Conservation (phyloP, 2,329 filamentous ascomycete species). For the Ceratocystis variospora region DNA sequence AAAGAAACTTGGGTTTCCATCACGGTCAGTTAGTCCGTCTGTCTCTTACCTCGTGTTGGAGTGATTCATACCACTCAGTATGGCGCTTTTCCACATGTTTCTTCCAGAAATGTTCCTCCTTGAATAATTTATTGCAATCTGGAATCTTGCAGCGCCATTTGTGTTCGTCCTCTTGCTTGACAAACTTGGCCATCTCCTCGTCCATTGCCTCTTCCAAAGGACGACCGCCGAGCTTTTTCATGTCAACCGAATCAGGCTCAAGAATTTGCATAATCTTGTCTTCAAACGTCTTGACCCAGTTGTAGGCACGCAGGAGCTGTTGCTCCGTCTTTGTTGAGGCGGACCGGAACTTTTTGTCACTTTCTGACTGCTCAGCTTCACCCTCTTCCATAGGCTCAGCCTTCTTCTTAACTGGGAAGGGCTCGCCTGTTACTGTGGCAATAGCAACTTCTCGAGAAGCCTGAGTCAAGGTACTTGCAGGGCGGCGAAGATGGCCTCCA, state of each 20-base stretch:
- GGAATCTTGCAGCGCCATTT: slow-evolving; percentile 96
- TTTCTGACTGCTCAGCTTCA: slow-evolving; percentile 32
- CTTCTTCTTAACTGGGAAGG: slow-evolving; percentile 73
- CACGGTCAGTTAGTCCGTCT: neutral
- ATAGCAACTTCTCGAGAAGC: slow-evolving; percentile 72
- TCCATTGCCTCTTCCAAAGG: slow-evolving; percentile 72
- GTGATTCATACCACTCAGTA: slow-evolving; percentile 64
- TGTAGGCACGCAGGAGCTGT: slow-evolving; percentile 86
- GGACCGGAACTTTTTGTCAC: slow-evolving; percentile 60
- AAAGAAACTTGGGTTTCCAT: neutral
- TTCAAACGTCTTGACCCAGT: slow-evolving; percentile 98
- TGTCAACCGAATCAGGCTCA: slow-evolving; percentile 74
- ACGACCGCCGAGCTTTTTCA: slow-evolving; percentile 83
- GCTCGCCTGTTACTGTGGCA: slow-evolving; percentile 68
- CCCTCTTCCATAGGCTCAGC: slow-evolving; percentile 50
- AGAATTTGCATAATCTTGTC: slow-evolving; percentile 90
- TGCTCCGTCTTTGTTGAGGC: slow-evolving; percentile 67
- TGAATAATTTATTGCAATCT: slow-evolving; percentile 93
- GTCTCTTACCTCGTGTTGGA: slow-evolving; percentile 66
- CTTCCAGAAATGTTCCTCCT: slow-evolving; percentile 91
- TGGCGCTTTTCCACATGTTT: slow-evolving; percentile 98
- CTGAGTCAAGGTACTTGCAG: slow-evolving; percentile 69
- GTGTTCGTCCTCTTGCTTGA: slow-evolving; percentile 95
- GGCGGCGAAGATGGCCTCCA: slow-evolving; percentile 88
- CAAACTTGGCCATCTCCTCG: slow-evolving; percentile 72